Conservation (phyloP, 2,329 filamentous ascomycete species). For the Dichotomopilus funicola region DNA sequence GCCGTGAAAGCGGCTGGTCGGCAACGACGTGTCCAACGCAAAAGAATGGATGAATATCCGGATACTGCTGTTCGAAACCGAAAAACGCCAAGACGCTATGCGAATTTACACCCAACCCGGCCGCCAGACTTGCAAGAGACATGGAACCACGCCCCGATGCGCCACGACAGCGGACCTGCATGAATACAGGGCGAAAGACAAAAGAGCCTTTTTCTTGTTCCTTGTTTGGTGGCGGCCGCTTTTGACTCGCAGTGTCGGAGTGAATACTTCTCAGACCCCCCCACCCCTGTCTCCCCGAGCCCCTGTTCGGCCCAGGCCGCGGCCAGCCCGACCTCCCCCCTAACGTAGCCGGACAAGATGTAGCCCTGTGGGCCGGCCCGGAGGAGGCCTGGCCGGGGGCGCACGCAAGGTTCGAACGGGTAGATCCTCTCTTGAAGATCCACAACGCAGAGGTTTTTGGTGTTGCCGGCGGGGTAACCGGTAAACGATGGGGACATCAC, state of each 20-base stretch:
- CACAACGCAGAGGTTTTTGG: slow-evolving; percentile 4
- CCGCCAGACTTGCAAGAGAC: background rate
- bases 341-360: slow-evolving; percentile 21
- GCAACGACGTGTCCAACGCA: background rate
- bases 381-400: slow-evolving; percentile 18
- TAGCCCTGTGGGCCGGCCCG: slow-evolving; percentile 23
- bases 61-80: background rate
- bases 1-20: background rate
- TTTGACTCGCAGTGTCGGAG: background rate
- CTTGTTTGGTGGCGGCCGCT: slow-evolving; percentile 18
- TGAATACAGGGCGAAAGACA: slow-evolving; percentile 12
- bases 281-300: slow-evolving; percentile 1
- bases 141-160: background rate
- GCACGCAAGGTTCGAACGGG: slow-evolving; percentile 16
- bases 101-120: slow-evolving; percentile 4
- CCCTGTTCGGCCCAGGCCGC: slow-evolving; percentile 15
- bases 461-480: slow-evolving; percentile 12
- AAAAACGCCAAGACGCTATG: slow-evolving; percentile 7
- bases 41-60: background rate
- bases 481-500: background rate
- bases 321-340: slow-evolving; percentile 15
- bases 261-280: too few species aligned
- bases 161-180: background rate
- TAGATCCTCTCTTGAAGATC: slow-evolving; percentile 17
- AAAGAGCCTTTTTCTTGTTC: slow-evolving; percentile 7